Conservation (phyloP, 108 stramenopile species). For the Cyclotella sp. region DNA sequence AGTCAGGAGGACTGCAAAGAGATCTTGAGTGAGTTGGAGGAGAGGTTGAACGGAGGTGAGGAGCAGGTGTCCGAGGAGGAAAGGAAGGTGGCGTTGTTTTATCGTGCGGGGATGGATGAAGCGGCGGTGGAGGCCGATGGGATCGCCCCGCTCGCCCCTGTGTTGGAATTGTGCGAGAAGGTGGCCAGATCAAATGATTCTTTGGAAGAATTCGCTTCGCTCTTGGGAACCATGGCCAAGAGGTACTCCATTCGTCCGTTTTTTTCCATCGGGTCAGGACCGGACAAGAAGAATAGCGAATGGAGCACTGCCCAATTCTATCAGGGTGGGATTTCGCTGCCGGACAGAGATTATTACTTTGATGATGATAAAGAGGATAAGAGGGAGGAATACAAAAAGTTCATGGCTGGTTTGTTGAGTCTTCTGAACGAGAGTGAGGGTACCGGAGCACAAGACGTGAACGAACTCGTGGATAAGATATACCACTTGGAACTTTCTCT, state of each 20-base stretch:
- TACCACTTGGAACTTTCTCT: slow-evolving; percentile 57
- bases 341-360: slow-evolving; percentile 88
- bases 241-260: slow-evolving; percentile 50
- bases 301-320: slow-evolving; percentile 59
- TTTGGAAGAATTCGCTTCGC: slow-evolving; percentile 44
- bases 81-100: slow-evolving; percentile 68
- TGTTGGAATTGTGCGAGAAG: slow-evolving; percentile 54
- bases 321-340: slow-evolving; percentile 76
- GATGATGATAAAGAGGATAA: slow-evolving; percentile 83
- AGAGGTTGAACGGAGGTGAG: slow-evolving; percentile 13
- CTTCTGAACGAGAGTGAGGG: slow-evolving; percentile 45
- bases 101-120: slow-evolving; percentile 79
- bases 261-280: slow-evolving; percentile 58
- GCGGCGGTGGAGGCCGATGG: slow-evolving; percentile 63
- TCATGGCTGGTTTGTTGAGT: slow-evolving; percentile 66
- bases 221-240: slow-evolving; percentile 45
- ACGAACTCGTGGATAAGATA: slow-evolving; percentile 49
- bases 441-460: slow-evolving; percentile 22
- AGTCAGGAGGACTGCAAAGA: slow-evolving; percentile 74
- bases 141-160: slow-evolving; percentile 42
- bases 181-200: slow-evolving; percentile 27
- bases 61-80: slow-evolving; percentile 43
- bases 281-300: slow-evolving; percentile 70
- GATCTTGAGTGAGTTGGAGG: slow-evolving; percentile 52
- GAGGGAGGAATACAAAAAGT: slow-evolving; percentile 60